Conservation (phyloP, 257 asterid species). For the Solanum chaucha region DNA sequence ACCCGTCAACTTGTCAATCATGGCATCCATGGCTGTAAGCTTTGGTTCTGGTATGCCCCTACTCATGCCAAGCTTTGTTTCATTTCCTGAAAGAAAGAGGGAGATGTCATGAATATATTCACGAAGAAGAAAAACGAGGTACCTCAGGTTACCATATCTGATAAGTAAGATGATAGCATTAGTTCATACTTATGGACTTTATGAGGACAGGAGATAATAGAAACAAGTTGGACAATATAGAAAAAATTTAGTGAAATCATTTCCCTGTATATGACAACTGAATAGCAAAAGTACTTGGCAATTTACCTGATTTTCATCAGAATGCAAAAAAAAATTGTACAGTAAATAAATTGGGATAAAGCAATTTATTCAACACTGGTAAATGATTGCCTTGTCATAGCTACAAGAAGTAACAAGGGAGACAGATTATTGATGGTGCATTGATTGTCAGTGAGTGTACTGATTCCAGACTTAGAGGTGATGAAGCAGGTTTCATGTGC, state of each 20-base stretch:
- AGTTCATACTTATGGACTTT: neutral
- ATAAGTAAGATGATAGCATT: neutral
- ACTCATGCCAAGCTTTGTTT: conserved; percentile 98
- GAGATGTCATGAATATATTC: neutral
- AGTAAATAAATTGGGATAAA: neutral
- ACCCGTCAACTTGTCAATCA: conserved; percentile 98
- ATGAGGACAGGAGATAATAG: neutral
- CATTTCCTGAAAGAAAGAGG: conserved; percentile 51
- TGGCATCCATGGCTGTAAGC: conserved; percentile 98
- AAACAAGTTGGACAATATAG: neutral
- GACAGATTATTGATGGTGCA: neutral
- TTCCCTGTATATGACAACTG: neutral
- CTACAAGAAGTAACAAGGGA: neutral
- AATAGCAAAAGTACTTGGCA: neutral
- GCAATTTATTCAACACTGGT: neutral
- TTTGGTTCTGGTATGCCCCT: conserved; percentile 98
- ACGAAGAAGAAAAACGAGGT: neutral
- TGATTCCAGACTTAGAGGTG: neutral
- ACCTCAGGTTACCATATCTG: neutral
- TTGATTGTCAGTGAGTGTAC: neutral
- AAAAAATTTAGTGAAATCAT: neutral
- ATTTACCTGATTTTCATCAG: neutral
- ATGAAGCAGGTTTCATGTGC: neutral
- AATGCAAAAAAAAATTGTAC: neutral
- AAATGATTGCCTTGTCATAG: neutral